These are phyloP conservation scores for Bassia scoparia DNA, from an alignment of 148 eudicot species.

Conservation along the genomic window DNA sequence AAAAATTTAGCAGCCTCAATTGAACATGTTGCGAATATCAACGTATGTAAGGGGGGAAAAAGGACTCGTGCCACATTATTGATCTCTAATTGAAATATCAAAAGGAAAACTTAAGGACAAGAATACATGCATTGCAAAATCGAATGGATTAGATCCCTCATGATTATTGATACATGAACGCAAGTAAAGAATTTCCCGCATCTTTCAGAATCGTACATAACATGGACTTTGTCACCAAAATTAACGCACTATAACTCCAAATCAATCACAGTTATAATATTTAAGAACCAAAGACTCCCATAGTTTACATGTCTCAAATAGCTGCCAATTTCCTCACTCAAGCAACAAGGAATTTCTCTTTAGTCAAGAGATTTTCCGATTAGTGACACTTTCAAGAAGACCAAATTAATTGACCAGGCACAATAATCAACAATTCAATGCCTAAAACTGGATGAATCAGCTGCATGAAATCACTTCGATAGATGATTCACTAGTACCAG, in stretches of 20 bases:
- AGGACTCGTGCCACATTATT: not conserved
- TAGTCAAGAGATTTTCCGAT: not conserved
- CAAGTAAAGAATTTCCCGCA: no score
- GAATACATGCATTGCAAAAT: no score
- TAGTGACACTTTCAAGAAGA: not conserved
- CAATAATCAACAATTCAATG: not conserved
- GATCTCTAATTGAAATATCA: not conserved
- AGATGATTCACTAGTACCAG: conserved; percentile 81
- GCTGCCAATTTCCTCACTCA: not conserved
- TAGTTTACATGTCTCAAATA: not conserved
- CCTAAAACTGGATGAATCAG: not conserved
- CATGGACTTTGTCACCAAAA: no score
- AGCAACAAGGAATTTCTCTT: not conserved
- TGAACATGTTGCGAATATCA: not conserved
- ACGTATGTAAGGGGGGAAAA: no score
- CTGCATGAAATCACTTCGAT: conserved; percentile 43
- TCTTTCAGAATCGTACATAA: not conserved
- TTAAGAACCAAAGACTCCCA: no score
- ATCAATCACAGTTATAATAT: no score
- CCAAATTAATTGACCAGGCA: no score
- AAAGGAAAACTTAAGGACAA: no score
- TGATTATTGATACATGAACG: no score
- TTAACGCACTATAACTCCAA: not conserved
- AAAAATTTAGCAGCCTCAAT: not conserved
- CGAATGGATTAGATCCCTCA: no score